A percentile compares a stretch with the other conserved stretches of the same genome.
phyloP scores from a whole-genome alignment of 495 filamentous ascomycete genomes.

The Darksidea phi region DNA sequence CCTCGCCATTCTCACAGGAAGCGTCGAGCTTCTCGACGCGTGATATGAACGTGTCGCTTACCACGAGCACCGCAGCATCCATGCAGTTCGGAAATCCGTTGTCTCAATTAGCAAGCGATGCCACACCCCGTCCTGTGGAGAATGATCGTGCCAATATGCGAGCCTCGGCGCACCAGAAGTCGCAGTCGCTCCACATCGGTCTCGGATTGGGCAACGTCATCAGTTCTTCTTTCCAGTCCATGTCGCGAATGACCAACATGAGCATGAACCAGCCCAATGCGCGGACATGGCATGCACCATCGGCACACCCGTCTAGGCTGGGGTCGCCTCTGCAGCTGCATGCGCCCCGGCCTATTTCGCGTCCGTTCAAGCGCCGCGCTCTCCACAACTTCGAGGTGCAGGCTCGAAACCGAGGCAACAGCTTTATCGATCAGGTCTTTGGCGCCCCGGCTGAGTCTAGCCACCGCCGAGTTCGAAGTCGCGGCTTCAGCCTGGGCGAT shows the following conservation, averaged over 20 bases:
- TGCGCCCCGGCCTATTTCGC: constrained; percentile 47
- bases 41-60: constrained; percentile 82
- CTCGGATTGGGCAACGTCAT: constrained; percentile 33
- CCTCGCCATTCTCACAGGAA: constrained; percentile 42
- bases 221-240: constrained; percentile 38
- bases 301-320: constrained; percentile 10
- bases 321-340: constrained; percentile 38
- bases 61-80: constrained; percentile 72
- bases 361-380: constrained; percentile 56
- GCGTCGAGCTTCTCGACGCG: constrained; percentile 60
- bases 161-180: constrained; percentile 45
- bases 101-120: constrained; percentile 53
- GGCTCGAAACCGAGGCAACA: constrained; percentile 42
- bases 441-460: constrained; percentile 43
- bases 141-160: constrained; percentile 30
- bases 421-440: constrained; percentile 52
- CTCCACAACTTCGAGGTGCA: constrained; percentile 49
- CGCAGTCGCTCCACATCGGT: constrained; percentile 44
- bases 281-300: constrained; percentile 23
- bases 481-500: constrained; percentile 63
- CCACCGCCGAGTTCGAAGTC: constrained; percentile 50
- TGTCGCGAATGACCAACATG: constrained; percentile 51
- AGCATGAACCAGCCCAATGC: constrained; percentile 44
- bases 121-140: constrained; percentile 17
- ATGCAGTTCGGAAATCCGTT: constrained; percentile 75